Conservation (phyloP, 306 rosid genomes). For the Castanea sativa region DNA sequence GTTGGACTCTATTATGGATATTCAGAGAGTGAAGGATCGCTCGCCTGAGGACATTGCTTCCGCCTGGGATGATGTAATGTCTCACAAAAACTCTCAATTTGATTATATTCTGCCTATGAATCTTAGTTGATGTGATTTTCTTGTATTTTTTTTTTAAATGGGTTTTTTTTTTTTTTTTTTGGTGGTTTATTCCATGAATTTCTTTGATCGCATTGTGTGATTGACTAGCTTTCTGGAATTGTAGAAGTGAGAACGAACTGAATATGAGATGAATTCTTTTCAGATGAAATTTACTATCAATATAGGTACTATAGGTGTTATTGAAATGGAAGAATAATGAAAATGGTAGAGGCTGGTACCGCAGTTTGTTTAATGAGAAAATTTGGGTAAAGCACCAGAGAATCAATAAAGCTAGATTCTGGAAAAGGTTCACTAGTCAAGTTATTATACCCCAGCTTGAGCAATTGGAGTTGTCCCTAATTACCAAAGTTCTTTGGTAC, state of each 20-base stretch:
- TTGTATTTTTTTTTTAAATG: background rate
- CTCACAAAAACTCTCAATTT: background rate
- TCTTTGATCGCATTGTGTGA: background rate
- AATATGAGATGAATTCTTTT: background rate
- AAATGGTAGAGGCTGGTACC: too few species aligned
- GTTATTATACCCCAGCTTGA: too few species aligned
- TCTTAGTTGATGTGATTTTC: too few species aligned
- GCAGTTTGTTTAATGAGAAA: too few species aligned
- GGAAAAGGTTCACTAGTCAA: too few species aligned
- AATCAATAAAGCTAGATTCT: too few species aligned
- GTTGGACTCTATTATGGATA: slow-evolving; percentile 71
- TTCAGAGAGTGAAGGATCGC: slow-evolving; percentile 63
- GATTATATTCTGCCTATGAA: background rate
- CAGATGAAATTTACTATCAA: background rate
- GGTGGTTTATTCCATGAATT: background rate
- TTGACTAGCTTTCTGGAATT: too few species aligned
- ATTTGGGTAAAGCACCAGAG: too few species aligned
- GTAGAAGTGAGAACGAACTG: background rate
- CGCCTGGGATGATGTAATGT: slow-evolving; percentile 84
- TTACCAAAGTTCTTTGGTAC: too few species aligned
- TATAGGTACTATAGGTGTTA: background rate
- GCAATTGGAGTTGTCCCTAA: too few species aligned
- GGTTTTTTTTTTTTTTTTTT: background rate
- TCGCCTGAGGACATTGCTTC: slow-evolving; percentile 75
- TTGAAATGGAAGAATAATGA: too few species aligned